Evolutionary conservation across 2,329 filamentous ascomycete genomes (phyloP).

Genomic region (Alternaria sp.): DNA sequence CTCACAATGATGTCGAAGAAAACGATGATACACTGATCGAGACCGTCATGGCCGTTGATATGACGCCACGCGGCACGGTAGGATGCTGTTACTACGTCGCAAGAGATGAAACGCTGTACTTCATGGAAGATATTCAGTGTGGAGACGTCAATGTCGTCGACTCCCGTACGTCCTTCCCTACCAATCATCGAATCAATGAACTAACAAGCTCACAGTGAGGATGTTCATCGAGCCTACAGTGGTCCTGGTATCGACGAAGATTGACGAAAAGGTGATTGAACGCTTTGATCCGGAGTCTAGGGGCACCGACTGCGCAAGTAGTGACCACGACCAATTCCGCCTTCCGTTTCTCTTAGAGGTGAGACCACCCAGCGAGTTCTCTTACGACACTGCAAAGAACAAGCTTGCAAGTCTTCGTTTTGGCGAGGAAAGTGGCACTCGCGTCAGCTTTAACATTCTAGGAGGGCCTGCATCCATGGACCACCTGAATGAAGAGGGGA

Average conservation of each 20-base stretch:
- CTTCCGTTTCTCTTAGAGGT: constrained; percentile 71
- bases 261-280: constrained; percentile 60
- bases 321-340: constrained; percentile 58
- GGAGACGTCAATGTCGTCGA: constrained; percentile 70
- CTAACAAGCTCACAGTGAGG: constrained; percentile 59
- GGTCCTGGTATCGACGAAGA: constrained; percentile 65
- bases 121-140: constrained; percentile 78
- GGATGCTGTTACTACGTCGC: constrained; percentile 87
- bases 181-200: background rate
- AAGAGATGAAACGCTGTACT: constrained; percentile 71
- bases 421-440: constrained; percentile 57
- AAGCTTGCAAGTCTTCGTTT: constrained; percentile 70
- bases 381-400: constrained; percentile 69
- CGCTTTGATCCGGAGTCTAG: constrained; percentile 56
- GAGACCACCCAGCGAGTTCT: constrained; percentile 76
- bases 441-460: constrained; percentile 68
- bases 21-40: constrained; percentile 68
- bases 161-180: constrained; percentile 48
- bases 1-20: constrained; percentile 39
- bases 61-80: constrained; percentile 73
- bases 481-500: constrained; percentile 55
- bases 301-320: constrained; percentile 41
- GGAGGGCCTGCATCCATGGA: constrained; percentile 58
- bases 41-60: constrained; percentile 80
- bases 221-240: constrained; percentile 69